A percentile compares a stretch with the other conserved stretches of the same genome.
Evolutionary conservation across 352 stramenopile species (phyloP).

Genomic region (Pythium grandisporangium): DNA sequence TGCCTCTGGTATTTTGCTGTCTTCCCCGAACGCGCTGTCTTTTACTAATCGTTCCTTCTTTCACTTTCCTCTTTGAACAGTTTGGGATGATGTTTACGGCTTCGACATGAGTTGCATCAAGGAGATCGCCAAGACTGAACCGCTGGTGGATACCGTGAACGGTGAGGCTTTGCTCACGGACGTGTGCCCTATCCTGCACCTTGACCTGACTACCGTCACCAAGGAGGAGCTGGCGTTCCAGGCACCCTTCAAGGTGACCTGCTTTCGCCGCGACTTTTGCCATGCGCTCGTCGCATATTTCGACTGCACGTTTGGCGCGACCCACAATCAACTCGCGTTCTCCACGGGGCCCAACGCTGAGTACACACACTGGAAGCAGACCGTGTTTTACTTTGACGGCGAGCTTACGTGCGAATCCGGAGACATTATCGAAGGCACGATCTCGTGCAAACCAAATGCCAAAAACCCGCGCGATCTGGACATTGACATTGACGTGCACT

Average conservation of each 20-base stretch:
- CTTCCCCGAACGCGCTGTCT: too few relatives aligned
- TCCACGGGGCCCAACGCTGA: constrained; percentile 90
- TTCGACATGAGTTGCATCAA: constrained; percentile 99
- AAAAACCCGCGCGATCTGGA: constrained; percentile 92
- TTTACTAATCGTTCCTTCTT: constrained; percentile 1
- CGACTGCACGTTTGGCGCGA: constrained; percentile 95
- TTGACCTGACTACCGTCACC: constrained; percentile 88
- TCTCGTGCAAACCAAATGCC: constrained; percentile 85
- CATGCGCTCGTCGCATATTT: constrained; percentile 97
- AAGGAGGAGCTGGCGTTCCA: constrained; percentile 93
- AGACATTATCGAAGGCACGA: constrained; percentile 86
- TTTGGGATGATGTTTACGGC: constrained; percentile 99
- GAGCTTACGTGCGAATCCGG: constrained; percentile 78
- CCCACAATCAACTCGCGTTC: constrained; percentile 95
- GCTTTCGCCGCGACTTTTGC: constrained; percentile 92
- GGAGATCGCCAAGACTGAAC: constrained; percentile 94
- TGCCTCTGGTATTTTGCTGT: constrained; percentile 4
- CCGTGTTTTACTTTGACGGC: constrained; percentile 93
- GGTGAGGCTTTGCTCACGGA: constrained; percentile 87
- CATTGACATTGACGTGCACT: constrained; percentile 82
- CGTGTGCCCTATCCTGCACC: constrained; percentile 88
- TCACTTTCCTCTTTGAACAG: constrained; percentile 17
- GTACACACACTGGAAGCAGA: constrained; percentile 99
- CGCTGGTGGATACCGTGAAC: constrained; percentile 96
- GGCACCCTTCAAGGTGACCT: constrained; percentile 86